Conservation (phyloP, 129 eudicot genomes). For the Sambucus nigra region DNA sequence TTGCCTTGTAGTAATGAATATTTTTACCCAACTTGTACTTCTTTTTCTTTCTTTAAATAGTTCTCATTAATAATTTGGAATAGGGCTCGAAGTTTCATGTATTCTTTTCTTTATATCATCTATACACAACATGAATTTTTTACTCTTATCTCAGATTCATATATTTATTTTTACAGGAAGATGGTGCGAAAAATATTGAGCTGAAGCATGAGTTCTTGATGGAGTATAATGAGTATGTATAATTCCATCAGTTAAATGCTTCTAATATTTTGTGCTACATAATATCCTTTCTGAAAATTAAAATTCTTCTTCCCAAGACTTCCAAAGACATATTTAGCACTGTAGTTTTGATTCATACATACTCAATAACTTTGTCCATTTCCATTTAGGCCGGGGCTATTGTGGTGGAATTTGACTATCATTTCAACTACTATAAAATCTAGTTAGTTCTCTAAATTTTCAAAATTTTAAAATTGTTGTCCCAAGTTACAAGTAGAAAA, state of each 20-base stretch:
- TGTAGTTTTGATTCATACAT: background rate
- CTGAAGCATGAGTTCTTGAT: conserved; percentile 84
- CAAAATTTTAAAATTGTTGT: too few relatives aligned
- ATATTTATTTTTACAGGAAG: conserved; percentile 51
- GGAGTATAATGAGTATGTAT: conserved; percentile 85
- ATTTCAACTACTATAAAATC: conserved; percentile 92
- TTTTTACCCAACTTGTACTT: background rate
- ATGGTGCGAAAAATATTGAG: conserved; percentile 93
- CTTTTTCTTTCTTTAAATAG: background rate
- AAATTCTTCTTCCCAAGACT: conserved; percentile 1
- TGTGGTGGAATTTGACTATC: conserved; percentile 97
- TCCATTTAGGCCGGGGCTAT: conserved; percentile 89
- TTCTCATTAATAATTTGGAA: background rate
- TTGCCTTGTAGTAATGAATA: background rate
- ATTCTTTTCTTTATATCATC: background rate
- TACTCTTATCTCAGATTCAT: conserved; percentile 10
- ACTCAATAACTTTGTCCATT: conserved; percentile 9
- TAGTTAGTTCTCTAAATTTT: conserved; percentile 51
- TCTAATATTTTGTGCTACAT: conserved; percentile 1
- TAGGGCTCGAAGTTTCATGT: background rate
- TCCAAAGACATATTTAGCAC: background rate
- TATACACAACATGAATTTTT: background rate
- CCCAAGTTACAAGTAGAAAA: too few relatives aligned
- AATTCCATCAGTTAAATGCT: conserved; percentile 7
- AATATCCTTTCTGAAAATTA: background rate